Evolutionary conservation across 805 yeast genomes (phyloP), one percentile per base, ranked within the genome.

Genomic region (Cyberlindnera nakhonratchasimensis): DNA sequence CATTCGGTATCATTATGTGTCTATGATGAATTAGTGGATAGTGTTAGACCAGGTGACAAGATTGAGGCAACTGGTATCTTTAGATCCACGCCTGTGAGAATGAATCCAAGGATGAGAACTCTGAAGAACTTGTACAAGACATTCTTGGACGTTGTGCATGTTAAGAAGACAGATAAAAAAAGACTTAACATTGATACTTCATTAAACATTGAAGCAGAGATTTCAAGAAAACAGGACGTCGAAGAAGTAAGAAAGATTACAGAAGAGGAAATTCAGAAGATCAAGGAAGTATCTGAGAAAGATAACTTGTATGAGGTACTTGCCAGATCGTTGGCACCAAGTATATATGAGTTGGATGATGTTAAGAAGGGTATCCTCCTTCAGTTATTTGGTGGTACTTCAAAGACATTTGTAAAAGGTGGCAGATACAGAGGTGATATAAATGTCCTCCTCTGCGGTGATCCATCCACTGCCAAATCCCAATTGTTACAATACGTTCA

Each of bases 341-440:
- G 96, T 40, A 88, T 93, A 55, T 93, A 77, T 63, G 99, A 93
- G 64, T 79, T 90, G 75, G 97, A 88, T 54, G 99, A 93, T 60
- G 96, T 91, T 31, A 93, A 93, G 54, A 93, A 93, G 64, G 99
- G 99, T 18, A 84, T 93, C 29, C 63, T 93, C 44, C 71, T 93
- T 42, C 99, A 93, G 64, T 69, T 93, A 41, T 93, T 93, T 64
- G 98, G 99, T 16, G 99, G 99, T 43, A 78, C 97, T 13, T 88
- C 91, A 57, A 93, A 93, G 64, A 77, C 78, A 2, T 88, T 91
- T 63, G 69, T 72, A 29, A 90, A 89, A 62, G 96, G 97, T 55
- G 98, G 98, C 3, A 74, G 88, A 49, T 91, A 90, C 62, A 78
- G 99, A 70, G 99, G 99, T 36, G 99, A 93, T 60, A 81, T 93